phyloP scores from a whole-genome alignment of 352 stramenopile genomes.

The Phytophthora macrochlamydospora region DNA sequence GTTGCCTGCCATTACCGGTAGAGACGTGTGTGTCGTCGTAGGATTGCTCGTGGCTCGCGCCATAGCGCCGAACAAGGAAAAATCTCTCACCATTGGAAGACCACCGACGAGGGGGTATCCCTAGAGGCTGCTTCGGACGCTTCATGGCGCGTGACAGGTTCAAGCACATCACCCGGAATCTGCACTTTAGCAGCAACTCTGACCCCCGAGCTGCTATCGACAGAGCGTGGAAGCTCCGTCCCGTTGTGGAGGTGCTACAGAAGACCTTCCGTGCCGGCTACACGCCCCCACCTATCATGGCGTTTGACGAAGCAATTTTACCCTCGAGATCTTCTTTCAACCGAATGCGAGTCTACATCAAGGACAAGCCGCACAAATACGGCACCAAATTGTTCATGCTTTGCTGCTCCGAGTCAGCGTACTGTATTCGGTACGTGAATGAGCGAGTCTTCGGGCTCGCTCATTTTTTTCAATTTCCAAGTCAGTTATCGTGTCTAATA shows the following conservation, averaged over 20 bases:
- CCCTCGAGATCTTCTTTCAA: conserved; percentile 2
- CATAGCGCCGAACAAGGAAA: conserved; percentile 7
- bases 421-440: background rate
- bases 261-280: background rate
- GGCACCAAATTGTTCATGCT: conserved; percentile 5
- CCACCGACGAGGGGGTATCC: conserved; percentile 10
- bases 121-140: background rate
- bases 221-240: conserved; percentile 6
- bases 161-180: conserved; percentile 7
- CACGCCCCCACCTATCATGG: background rate
- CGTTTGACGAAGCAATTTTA: conserved; percentile 1
- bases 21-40: conserved; percentile 11
- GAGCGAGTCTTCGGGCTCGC: background rate
- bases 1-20: background rate
- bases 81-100: conserved; percentile 14
- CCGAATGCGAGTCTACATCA: background rate
- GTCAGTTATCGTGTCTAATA: conserved; percentile 6
- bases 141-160: conserved; percentile 16
- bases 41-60: conserved; percentile 5
- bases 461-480: background rate
- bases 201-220: conserved; percentile 2
- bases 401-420: conserved; percentile 1
- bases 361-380: conserved; percentile 1
- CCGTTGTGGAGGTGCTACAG: conserved; percentile 6
- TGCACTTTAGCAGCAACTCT: conserved; percentile 17